Percentiles rank a stretch among this genome's conserved stretches.
phyloP scores from a whole-genome alignment of 1,139 yeast genomes.

The Candida frijolesensis region DNA sequence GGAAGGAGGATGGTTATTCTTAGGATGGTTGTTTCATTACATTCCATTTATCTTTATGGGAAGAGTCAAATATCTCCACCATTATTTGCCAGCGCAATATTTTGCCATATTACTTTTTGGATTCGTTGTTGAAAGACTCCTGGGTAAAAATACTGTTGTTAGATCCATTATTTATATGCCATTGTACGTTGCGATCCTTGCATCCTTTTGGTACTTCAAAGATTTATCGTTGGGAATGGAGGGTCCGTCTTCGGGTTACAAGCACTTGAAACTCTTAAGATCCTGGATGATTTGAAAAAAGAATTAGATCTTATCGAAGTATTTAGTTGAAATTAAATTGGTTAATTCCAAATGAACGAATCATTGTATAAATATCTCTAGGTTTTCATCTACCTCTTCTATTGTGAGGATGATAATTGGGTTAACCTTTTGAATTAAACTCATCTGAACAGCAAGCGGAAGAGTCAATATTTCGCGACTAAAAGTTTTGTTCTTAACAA shows the following conservation, averaged over 20 bases:
- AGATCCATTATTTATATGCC: constrained; percentile 18
- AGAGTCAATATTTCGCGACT: too few species aligned
- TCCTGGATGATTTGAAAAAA: constrained; percentile 29
- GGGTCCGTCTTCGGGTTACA: constrained; percentile 25
- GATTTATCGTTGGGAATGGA: constrained; percentile 39
- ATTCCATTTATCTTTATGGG: constrained; percentile 92
- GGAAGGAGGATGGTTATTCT: constrained; percentile 56
- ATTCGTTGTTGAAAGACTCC: constrained; percentile 33
- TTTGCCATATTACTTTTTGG: constrained; percentile 79
- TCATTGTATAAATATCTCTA: too few species aligned
- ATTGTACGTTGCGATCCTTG: constrained; percentile 26
- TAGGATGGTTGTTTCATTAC: constrained; percentile 94
- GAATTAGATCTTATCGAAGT: background rate
- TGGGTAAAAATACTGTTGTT: constrained; percentile 15
- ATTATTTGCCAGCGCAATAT: constrained; percentile 92
- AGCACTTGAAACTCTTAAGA: constrained; percentile 27
- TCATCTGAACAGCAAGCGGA: too few species aligned
- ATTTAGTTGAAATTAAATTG: background rate
- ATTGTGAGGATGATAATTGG: too few species aligned
- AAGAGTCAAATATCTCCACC: constrained; percentile 96
- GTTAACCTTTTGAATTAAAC: too few species aligned
- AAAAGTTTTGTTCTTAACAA: too few species aligned
- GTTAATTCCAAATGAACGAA: too few species aligned
- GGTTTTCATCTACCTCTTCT: too few species aligned
- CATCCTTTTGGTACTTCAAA: constrained; percentile 31